Conservation (phyloP, 2,329 filamentous ascomycete species). For the Fusarium globosum region DNA sequence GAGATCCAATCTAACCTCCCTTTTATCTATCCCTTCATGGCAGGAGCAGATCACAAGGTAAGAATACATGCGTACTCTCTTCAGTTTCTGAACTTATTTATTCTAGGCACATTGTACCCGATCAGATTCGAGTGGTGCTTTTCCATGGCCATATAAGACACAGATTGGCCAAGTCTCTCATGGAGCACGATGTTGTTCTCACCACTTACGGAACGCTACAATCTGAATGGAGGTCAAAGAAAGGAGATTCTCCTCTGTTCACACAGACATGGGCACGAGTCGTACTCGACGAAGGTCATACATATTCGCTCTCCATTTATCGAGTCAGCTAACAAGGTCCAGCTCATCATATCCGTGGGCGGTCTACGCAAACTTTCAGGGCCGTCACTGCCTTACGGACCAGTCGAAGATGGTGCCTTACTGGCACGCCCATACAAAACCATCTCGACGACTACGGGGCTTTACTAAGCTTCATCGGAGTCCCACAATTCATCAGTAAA, state of each 20-base stretch:
- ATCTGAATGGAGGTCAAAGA: not conserved
- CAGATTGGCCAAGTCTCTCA: not conserved
- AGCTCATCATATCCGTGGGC: not conserved
- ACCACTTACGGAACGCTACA: not conserved
- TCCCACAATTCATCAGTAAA: not conserved
- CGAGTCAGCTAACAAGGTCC: not conserved
- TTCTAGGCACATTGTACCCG: not conserved
- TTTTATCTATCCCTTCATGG: not conserved
- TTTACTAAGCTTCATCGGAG: not conserved
- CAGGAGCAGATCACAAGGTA: not conserved
- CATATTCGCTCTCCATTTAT: fast-evolving
- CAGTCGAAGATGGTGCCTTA: not conserved
- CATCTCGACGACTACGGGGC: not conserved
- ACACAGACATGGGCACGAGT: not conserved
- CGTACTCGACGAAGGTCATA: not conserved
- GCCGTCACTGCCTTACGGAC: not conserved
- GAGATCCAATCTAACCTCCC: fast-evolving
- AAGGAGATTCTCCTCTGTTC: not conserved
- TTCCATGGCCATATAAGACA: not conserved
- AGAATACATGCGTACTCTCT: fast-evolving
- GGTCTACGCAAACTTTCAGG: not conserved
- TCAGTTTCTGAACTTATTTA: not conserved
- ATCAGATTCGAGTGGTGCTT: not conserved
- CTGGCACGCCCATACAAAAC: not conserved
- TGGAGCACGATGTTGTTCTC: not conserved